These are phyloP conservation scores for Melampsora americana DNA, from an alignment of 1,284 basidiomycete species.

Conservation along the genomic window DNA sequence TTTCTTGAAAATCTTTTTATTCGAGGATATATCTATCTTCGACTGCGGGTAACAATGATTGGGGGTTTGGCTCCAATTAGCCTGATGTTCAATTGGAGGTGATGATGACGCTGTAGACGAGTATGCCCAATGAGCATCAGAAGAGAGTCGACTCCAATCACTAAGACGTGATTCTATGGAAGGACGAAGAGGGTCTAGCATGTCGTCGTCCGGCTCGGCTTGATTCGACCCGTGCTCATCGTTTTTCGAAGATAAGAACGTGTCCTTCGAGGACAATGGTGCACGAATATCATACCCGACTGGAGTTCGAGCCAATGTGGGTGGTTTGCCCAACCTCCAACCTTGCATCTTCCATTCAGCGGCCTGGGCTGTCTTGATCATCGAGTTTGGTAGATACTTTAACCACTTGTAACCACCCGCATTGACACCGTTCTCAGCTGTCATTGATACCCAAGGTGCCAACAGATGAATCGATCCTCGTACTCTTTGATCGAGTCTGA, in stretches of 20 bases:
- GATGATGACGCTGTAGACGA: no score
- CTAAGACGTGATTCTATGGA: not conserved
- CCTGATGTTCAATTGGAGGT: no score
- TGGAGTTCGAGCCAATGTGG: conserved; percentile 59
- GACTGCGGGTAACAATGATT: no score
- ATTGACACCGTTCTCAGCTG: conserved; percentile 65
- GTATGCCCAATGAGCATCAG: not conserved
- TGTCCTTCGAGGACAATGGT: not conserved
- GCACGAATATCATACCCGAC: conserved; percentile 23
- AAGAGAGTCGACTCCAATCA: not conserved
- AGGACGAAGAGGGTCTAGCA: not conserved
- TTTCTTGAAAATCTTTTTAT: no score
- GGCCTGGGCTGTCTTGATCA: conserved; percentile 89
- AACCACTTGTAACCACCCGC: conserved; percentile 75
- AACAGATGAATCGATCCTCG: conserved; percentile 80
- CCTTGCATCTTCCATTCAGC: conserved; percentile 95
- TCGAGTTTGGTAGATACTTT: conserved; percentile 87
- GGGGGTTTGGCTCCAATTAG: no score
- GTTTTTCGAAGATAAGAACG: no score
- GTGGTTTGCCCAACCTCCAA: conserved; percentile 93
- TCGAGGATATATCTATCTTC: no score
- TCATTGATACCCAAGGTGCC: conserved; percentile 92
- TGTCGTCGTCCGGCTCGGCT: not conserved
- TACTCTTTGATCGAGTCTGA: conserved; percentile 65
- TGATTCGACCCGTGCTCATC: no score